Evolutionary conservation across 352 stramenopile species (phyloP).

Genomic region (Elongisporangium prolatum): DNA sequence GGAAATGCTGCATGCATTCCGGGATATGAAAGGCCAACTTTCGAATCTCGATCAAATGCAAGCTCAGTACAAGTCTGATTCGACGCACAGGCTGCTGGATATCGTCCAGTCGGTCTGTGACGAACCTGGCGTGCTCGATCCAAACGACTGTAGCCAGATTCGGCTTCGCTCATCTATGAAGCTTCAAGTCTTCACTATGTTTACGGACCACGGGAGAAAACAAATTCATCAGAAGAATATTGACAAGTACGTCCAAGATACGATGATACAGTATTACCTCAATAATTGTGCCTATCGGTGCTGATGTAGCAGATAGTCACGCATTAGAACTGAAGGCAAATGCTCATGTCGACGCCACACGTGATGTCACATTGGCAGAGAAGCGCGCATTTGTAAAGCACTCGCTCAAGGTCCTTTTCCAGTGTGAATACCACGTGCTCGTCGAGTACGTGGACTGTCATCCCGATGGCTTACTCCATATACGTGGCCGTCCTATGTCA

Average conservation of each 20-base stretch:
- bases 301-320: too few species aligned
- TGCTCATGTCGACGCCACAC: too few species aligned
- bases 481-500: neutral
- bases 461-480: neutral
- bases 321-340: too few species aligned
- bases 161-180: neutral
- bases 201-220: neutral
- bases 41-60: neutral
- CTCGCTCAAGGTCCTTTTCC: neutral
- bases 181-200: neutral
- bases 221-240: neutral
- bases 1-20: too few species aligned
- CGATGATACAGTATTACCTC: too few species aligned
- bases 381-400: neutral
- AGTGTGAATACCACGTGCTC: neutral
- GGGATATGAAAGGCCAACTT: too few species aligned
- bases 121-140: neutral
- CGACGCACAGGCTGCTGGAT: neutral
- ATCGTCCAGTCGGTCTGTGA: neutral
- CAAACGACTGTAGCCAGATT: neutral
- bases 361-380: neutral
- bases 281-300: too few species aligned
- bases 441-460: neutral
- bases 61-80: neutral
- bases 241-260: too few species aligned